Base-by-base conservation (phyloP, 139 green algal species). In the Picochlorum sp. region DNA sequence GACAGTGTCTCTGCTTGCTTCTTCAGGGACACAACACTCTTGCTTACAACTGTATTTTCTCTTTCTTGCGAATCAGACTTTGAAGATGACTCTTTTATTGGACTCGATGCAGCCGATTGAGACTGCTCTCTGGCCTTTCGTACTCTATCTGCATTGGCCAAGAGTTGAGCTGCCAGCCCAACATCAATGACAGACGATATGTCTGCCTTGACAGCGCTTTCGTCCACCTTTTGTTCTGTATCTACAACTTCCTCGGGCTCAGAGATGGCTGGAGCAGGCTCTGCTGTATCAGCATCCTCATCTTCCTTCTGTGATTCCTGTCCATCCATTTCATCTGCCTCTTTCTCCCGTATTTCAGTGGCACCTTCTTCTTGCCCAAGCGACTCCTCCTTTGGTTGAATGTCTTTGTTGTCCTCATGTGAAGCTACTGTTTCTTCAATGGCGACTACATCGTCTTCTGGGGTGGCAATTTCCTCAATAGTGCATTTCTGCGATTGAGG, bases 131-230 rank as follows among this genome's bases (percentile, higher is more conserved):
- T 54, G 47, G n/a, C 8, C 18, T 54, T 54, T 23, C 47, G 34
- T 41, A 54, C 18, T 54, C n/a, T 54, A 26, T 54, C 47, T 54
- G 47, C 47, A 23, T 54, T 54, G 16, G 47, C 47, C 47, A 54
- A 26, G n/a, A 54, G 47, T 54, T 54, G 47, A 21, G 47, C 16
- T 54, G 47, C 47, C n/a, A 54, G 47, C 5, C 47, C n/a, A 20
- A 54, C 16, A 20, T 54, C 47, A 54, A 54, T 54, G 16, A 54
- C n/a, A 20, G 47, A 20, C 47, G 18, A 20, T 21, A 54, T 54
- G n/a, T 54, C 47, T 10, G 7, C n/a, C 47, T 54, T 54, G 16
- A 4, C n/a, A 20, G 16, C 6, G 6, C 15, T 13, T 21, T 18
- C 15, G 7, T 41, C 34, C 9, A 41, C 34, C 34, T 41, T 9